phyloP scores from a whole-genome alignment of 2,329 filamentous ascomycete genomes.

The Cercospora beticola region DNA sequence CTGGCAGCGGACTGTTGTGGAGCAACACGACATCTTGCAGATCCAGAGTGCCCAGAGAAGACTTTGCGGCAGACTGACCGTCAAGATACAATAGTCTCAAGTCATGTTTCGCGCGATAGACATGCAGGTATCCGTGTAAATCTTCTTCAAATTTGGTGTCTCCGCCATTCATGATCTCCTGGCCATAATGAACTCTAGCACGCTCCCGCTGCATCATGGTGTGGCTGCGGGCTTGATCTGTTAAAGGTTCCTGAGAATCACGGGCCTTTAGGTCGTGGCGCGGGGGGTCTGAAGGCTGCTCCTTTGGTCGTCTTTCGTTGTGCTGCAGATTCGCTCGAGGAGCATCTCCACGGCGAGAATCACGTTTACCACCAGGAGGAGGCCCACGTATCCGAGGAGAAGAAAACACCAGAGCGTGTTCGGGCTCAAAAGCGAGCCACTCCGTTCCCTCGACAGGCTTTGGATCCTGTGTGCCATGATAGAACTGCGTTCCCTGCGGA shows the following conservation, averaged over 20 bases:
- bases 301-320: conserved; percentile 16
- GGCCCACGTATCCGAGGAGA: conserved; percentile 26
- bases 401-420: conserved; percentile 69
- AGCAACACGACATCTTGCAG: conserved; percentile 64
- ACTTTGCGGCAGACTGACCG: conserved; percentile 68
- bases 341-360: conserved; percentile 4
- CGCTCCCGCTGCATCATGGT: conserved; percentile 18
- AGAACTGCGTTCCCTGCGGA: conserved; percentile 63
- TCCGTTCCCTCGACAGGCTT: conserved; percentile 57
- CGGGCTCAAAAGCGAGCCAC: conserved; percentile 75
- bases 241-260: conserved; percentile 5
- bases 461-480: conserved; percentile 59
- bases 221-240: conserved; percentile 13
- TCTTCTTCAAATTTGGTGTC: conserved; percentile 7
- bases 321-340: conserved; percentile 4
- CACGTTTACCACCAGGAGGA: conserved; percentile 7
- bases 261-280: conserved; percentile 15
- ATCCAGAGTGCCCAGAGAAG: conserved; percentile 64
- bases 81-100: conserved; percentile 67
- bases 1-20: conserved; percentile 36
- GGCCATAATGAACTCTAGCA: not conserved
- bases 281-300: conserved; percentile 3
- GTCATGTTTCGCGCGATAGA: conserved; percentile 59
- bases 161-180: not conserved
- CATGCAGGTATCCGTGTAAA: conserved; percentile 61